These are phyloP conservation scores for Telfairia occidentalis DNA, from an alignment of 331 rosid species.

Conservation along the genomic window DNA sequence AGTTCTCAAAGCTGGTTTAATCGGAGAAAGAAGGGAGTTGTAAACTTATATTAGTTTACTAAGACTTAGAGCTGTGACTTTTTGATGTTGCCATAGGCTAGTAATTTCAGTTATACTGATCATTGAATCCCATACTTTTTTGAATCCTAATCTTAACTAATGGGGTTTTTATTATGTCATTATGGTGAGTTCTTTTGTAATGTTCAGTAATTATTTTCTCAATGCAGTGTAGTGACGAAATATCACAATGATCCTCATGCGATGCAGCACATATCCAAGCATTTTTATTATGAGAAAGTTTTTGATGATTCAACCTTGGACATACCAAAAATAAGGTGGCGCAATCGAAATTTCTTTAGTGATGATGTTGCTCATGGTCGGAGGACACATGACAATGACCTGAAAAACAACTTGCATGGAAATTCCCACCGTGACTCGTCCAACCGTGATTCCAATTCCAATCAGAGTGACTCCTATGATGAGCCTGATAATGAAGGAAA, in stretches of 20 bases:
- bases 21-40: background rate
- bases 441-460: slow-evolving; percentile 13
- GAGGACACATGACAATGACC: slow-evolving; percentile 26
- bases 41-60: background rate
- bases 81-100: background rate
- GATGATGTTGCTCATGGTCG: slow-evolving; percentile 36
- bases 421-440: slow-evolving; percentile 19
- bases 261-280: slow-evolving; percentile 49
- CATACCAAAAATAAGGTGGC: slow-evolving; percentile 56
- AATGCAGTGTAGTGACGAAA: slow-evolving; percentile 54
- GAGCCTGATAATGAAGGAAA: slow-evolving; percentile 13
- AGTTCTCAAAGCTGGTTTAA: background rate
- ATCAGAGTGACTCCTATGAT: slow-evolving; percentile 3
- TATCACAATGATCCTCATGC: slow-evolving; percentile 31
- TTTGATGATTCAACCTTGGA: slow-evolving; percentile 58
- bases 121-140: background rate
- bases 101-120: background rate
- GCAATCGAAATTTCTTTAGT: slow-evolving; percentile 56
- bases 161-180: background rate
- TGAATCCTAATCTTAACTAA: background rate
- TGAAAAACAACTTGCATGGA: slow-evolving; percentile 23
- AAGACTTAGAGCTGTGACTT: background rate
- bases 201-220: slow-evolving; percentile 12
- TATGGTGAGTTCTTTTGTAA: background rate
- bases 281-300: slow-evolving; percentile 55